phyloP scores from a whole-genome alignment of 257 asterid genomes.

The Salvia miltiorrhiza region DNA sequence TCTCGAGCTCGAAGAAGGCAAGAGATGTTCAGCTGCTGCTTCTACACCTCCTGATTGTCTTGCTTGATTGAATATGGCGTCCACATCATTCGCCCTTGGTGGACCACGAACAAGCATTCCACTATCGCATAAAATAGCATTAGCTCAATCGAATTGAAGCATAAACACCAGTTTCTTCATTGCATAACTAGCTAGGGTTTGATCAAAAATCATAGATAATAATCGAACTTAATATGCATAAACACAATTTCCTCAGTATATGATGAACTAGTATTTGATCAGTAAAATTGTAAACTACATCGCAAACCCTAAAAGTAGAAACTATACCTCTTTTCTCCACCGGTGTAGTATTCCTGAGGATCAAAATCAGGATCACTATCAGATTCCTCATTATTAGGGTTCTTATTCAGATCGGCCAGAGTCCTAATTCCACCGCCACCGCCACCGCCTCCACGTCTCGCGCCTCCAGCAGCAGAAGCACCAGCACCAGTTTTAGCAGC shows the following conservation, averaged over 20 bases:
- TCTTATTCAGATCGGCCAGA: slow-evolving; percentile 65
- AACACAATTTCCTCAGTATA: not conserved
- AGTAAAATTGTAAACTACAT: not conserved
- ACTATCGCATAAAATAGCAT: slow-evolving; percentile 34
- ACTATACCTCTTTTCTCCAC: slow-evolving; percentile 91
- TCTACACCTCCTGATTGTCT: slow-evolving; percentile 62
- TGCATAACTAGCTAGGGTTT: not conserved
- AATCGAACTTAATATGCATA: not conserved
- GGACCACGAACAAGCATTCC: slow-evolving; percentile 92
- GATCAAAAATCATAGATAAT: not conserved
- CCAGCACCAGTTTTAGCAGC: slow-evolving; percentile 29
- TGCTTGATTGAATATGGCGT: slow-evolving; percentile 68
- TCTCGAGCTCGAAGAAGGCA: slow-evolving; percentile 69
- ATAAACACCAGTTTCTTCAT: not conserved
- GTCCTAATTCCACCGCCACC: slow-evolving; percentile 50
- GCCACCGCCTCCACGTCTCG: slow-evolving; percentile 28
- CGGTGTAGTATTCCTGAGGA: slow-evolving; percentile 78
- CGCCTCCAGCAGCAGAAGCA: slow-evolving; percentile 24
- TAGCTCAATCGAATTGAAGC: slow-evolving; percentile 2
- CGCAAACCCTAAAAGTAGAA: too few species aligned
- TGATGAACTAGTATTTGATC: not conserved
- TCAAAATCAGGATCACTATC: slow-evolving; percentile 70
- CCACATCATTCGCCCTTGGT: slow-evolving; percentile 47
- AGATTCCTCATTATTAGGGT: slow-evolving; percentile 38
- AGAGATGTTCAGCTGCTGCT: slow-evolving; percentile 40